A percentile compares a stretch with the other conserved stretches of the same genome.
Evolutionary conservation across 805 yeast genomes (phyloP).

Genomic region (Lipomyces japonicus): DNA sequence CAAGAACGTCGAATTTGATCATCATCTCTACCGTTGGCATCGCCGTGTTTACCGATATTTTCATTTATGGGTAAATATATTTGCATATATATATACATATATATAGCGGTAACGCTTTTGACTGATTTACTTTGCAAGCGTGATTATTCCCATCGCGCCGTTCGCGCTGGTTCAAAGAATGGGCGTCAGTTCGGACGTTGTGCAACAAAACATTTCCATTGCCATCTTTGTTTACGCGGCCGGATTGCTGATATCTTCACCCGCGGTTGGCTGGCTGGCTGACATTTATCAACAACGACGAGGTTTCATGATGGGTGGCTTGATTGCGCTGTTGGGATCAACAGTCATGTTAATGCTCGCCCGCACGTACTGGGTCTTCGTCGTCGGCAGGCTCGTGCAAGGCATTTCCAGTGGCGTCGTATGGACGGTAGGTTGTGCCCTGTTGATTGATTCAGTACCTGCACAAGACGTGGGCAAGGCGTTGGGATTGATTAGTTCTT

Average conservation of each 20-base stretch:
- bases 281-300: constrained; percentile 32
- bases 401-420: constrained; percentile 38
- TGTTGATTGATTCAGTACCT: constrained; percentile 34
- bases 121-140: too few relatives aligned
- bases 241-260: constrained; percentile 35
- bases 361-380: constrained; percentile 31
- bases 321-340: constrained; percentile 33
- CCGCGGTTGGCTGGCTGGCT: constrained; percentile 34
- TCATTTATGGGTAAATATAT: constrained; percentile 32
- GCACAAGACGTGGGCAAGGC: constrained; percentile 33
- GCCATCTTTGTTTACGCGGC: constrained; percentile 37
- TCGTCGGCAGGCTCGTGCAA: constrained; percentile 36
- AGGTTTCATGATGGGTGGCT: constrained; percentile 35
- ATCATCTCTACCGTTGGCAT: constrained; percentile 34
- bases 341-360: constrained; percentile 35
- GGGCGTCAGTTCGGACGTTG: constrained; percentile 30
- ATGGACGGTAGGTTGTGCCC: constrained; percentile 40
- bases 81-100: too few relatives aligned
- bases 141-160: constrained; percentile 38
- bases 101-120: too few relatives aligned
- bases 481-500: constrained; percentile 36
- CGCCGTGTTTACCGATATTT: constrained; percentile 37
- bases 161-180: constrained; percentile 34
- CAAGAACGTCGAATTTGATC: constrained; percentile 13
- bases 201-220: constrained; percentile 33